Conservation (phyloP, 169 alveolate species). For the Eimeria acervulina region DNA sequence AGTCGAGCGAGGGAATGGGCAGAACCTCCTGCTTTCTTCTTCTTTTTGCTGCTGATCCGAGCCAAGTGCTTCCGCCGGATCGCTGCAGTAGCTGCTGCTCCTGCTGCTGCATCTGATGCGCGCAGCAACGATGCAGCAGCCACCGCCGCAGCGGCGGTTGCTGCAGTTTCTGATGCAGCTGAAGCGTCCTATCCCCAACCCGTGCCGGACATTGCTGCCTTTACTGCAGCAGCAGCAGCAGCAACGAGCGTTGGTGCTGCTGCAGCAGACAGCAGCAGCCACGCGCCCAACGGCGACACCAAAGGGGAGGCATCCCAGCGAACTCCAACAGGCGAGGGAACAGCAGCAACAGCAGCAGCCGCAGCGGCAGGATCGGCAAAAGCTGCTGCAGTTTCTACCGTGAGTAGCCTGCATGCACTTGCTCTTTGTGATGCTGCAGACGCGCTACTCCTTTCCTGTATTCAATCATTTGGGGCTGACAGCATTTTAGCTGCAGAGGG, state of each 20-base stretch:
- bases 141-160: slow-evolving; percentile 10
- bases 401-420: slow-evolving; percentile 32
- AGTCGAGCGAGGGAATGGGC: slow-evolving; percentile 44
- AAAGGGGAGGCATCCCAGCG: slow-evolving; percentile 7
- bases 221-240: slow-evolving; percentile 65
- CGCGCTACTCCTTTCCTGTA: slow-evolving; percentile 76
- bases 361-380: neutral
- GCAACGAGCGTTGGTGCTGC: neutral
- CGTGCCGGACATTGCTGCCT: slow-evolving; percentile 29
- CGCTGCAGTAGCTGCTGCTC: slow-evolving; percentile 66
- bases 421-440: slow-evolving; percentile 80
- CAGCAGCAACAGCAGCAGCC: neutral
- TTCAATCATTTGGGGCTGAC: slow-evolving; percentile 80
- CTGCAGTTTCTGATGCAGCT: slow-evolving; percentile 61
- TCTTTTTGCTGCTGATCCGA: slow-evolving; percentile 24
- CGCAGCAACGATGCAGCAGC: slow-evolving; percentile 39
- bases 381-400: neutral
- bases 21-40: slow-evolving; percentile 31
- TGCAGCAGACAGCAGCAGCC: slow-evolving; percentile 3
- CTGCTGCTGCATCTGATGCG: neutral
- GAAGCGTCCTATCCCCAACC: slow-evolving; percentile 48
- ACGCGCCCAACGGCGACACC: neutral
- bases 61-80: slow-evolving; percentile 38
- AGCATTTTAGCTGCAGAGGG: slow-evolving; percentile 42
- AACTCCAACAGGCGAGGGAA: neutral